Conservation (phyloP, 345 rosid species). For the Mallotus nudiflorus region DNA sequence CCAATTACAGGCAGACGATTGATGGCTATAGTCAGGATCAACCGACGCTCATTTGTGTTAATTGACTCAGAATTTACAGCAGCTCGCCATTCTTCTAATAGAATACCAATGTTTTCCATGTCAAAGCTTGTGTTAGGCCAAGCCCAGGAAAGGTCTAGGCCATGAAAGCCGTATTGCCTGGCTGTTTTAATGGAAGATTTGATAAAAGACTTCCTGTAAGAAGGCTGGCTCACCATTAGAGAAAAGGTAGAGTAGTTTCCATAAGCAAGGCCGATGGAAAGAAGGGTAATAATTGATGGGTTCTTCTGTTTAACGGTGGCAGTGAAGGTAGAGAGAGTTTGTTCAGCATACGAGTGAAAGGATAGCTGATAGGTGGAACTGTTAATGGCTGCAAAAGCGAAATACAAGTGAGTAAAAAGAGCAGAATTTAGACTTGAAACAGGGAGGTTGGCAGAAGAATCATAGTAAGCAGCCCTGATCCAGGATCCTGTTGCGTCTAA, state of each 20-base stretch:
- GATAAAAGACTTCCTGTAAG: slow-evolving; percentile 27
- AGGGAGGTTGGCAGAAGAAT: neutral
- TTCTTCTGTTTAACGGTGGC: slow-evolving; percentile 28
- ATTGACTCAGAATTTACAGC: slow-evolving; percentile 22
- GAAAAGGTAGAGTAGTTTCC: slow-evolving; percentile 35
- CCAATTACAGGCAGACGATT: slow-evolving; percentile 5
- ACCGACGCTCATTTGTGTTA: neutral
- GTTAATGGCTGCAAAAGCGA: slow-evolving; percentile 13
- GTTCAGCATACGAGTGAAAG: neutral
- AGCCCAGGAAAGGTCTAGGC: slow-evolving; percentile 32
- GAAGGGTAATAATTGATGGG: slow-evolving; percentile 27
- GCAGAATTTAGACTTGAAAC: slow-evolving; percentile 4
- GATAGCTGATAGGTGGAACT: slow-evolving; percentile 20
- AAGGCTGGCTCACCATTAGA: slow-evolving; percentile 18
- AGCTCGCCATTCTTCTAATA: slow-evolving; percentile 32
- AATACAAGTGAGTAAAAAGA: slow-evolving; percentile 19
- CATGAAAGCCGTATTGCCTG: slow-evolving; percentile 29
- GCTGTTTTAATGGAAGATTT: slow-evolving; percentile 26
- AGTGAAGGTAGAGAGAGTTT: slow-evolving; percentile 29
- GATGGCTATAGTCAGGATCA: slow-evolving; percentile 23
- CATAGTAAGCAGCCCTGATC: slow-evolving; percentile 18
- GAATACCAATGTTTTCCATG: slow-evolving; percentile 16
- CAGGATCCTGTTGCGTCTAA: slow-evolving; percentile 3
- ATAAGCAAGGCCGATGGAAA: slow-evolving; percentile 27
- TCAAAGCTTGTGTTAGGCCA: slow-evolving; percentile 34